phyloP scores from a whole-genome alignment of 768 basidiomycete species.

The Suillus tomentosus region DNA sequence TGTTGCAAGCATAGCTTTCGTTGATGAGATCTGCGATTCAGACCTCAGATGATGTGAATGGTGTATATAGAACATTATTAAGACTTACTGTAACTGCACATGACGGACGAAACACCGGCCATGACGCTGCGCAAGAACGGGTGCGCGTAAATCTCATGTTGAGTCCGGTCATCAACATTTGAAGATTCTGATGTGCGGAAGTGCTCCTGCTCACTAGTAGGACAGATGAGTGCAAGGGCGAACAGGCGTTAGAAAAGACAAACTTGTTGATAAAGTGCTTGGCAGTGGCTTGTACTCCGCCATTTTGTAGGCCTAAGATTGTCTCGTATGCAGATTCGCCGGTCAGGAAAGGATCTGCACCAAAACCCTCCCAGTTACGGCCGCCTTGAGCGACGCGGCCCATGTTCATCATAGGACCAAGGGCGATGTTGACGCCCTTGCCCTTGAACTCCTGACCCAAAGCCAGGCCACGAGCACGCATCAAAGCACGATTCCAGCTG shows the following conservation, averaged over 20 bases:
- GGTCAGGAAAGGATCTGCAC: conserved; percentile 78
- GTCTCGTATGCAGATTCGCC: conserved; percentile 79
- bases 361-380: conserved; percentile 89
- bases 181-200: conserved; percentile 56
- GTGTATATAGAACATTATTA: neutral
- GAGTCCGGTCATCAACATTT: conserved; percentile 77
- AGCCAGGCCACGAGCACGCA: conserved; percentile 61
- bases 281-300: conserved; percentile 77
- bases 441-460: conserved; percentile 69
- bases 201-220: conserved; percentile 66
- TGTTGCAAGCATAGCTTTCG: conserved; percentile 75
- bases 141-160: conserved; percentile 74
- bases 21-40: conserved; percentile 57
- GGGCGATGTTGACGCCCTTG: conserved; percentile 57
- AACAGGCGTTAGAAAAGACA: neutral
- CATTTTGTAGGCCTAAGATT: conserved; percentile 70
- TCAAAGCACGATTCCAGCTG: conserved; percentile 63
- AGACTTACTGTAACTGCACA: conserved; percentile 74
- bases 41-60: conserved; percentile 10
- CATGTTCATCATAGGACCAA: conserved; percentile 76
- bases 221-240: conserved; percentile 23
- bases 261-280: conserved; percentile 78
- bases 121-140: conserved; percentile 71
- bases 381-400: conserved; percentile 71
- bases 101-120: conserved; percentile 72